A percentile compares a stretch with the other conserved stretches of the same genome.
Conservation (phyloP, 805 yeast genomes). For the Kodamaea sagamina region DNA sequence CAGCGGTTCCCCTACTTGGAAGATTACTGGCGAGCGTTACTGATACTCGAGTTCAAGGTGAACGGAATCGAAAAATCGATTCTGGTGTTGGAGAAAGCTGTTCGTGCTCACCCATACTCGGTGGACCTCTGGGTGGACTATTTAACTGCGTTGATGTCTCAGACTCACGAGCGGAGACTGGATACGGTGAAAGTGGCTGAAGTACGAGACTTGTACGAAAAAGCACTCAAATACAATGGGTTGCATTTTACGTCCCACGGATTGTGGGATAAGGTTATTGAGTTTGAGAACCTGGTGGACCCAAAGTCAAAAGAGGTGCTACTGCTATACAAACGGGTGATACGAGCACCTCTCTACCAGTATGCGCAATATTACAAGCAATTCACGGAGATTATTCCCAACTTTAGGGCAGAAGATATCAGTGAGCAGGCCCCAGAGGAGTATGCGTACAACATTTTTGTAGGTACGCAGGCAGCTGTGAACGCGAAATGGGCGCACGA, state of each 20-base stretch:
- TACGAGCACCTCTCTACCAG: conserved; percentile 76
- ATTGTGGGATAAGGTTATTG: conserved; percentile 79
- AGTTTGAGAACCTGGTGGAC: conserved; percentile 48
- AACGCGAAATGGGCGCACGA: conserved; percentile 73
- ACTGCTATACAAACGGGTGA: conserved; percentile 46
- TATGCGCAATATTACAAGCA: conserved; percentile 73
- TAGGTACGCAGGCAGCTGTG: conserved; percentile 52
- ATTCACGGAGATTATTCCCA: conserved; percentile 32
- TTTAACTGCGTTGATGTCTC: conserved; percentile 50
- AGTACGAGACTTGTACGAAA: conserved; percentile 46
- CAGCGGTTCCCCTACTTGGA: conserved; percentile 56
- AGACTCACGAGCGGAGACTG: conserved; percentile 8
- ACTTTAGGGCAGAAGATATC: conserved; percentile 1
- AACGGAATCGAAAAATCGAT: conserved; percentile 56
- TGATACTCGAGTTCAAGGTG: conserved; percentile 55
- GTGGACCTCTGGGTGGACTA: conserved; percentile 73
- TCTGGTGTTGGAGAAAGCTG: conserved; percentile 43
- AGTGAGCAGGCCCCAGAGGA: conserved; percentile 33
- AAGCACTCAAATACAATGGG: conserved; percentile 59
- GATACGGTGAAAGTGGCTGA: conserved; percentile 23
- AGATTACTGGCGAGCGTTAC: conserved; percentile 66
- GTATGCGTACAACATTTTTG: conserved; percentile 45
- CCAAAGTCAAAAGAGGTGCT: conserved; percentile 37
- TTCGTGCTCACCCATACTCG: conserved; percentile 55
- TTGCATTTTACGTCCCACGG: conserved; percentile 73